These are phyloP conservation scores for Krasilnikovozyma curviuscula DNA, from an alignment of 768 basidiomycete genomes.

Conservation along the genomic window DNA sequence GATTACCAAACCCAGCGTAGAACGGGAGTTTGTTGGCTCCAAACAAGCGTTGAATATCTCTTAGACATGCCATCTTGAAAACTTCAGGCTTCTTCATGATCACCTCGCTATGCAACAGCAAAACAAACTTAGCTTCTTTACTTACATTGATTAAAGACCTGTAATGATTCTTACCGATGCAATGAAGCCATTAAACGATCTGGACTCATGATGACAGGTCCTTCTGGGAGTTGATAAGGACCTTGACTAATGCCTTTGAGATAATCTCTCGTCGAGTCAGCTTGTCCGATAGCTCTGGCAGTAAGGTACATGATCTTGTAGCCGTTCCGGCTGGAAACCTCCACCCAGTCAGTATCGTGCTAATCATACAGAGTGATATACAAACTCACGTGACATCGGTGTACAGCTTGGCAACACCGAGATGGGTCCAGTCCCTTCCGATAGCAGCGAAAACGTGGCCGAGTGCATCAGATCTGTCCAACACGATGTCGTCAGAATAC, in stretches of 20 bases:
- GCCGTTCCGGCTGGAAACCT: constrained; percentile 47
- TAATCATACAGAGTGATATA: too few relatives aligned
- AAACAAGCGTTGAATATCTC: constrained; percentile 83
- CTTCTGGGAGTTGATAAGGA: constrained; percentile 87
- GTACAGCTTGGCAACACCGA: constrained; percentile 90
- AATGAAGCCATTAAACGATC: constrained; percentile 83
- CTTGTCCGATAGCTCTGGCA: constrained; percentile 90
- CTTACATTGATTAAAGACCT: too few relatives aligned
- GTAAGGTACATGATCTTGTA: constrained; percentile 98
- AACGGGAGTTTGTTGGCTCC: constrained; percentile 50
- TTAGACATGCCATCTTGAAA: constrained; percentile 99
- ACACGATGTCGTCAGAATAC: not conserved
- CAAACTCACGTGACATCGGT: constrained; percentile 53
- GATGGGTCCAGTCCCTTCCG: constrained; percentile 93
- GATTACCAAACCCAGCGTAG: constrained; percentile 94
- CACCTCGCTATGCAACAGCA: constrained; percentile 49
- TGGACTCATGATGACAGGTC: constrained; percentile 97
- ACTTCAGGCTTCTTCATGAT: constrained; percentile 97
- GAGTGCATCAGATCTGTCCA: constrained; percentile 66
- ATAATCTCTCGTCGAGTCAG: constrained; percentile 88
- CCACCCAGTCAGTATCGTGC: not conserved
- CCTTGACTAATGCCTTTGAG: constrained; percentile 87
- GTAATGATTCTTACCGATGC: constrained; percentile 46
- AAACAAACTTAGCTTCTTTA: not conserved
- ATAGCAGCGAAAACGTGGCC: constrained; percentile 96